phyloP scores from a whole-genome alignment of 305 asterid genomes.

The Caryopteris hybrid region DNA sequence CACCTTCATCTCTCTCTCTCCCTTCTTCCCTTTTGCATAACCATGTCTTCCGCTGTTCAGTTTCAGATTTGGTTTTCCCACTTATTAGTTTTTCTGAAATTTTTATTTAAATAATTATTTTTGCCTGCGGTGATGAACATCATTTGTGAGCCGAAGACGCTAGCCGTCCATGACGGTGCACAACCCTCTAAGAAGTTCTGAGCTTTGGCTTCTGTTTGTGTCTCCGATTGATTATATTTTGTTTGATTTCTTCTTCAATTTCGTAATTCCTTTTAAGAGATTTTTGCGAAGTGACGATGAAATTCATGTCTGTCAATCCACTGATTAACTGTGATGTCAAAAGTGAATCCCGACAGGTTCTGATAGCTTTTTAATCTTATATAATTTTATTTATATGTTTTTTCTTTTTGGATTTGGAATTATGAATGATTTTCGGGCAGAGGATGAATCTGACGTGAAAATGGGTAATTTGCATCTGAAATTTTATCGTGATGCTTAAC shows the following conservation, averaged over 20 bases:
- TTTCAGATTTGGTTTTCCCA: no score
- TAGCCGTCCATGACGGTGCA: slow-evolving; percentile 40
- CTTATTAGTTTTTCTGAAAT: no score
- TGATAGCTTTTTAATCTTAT: slow-evolving; percentile 30
- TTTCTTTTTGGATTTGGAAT: background rate
- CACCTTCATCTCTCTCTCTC: no score
- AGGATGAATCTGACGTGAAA: slow-evolving; percentile 38
- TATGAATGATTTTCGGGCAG: slow-evolving; percentile 22
- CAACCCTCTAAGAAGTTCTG: slow-evolving; percentile 61
- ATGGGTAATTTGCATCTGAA: slow-evolving; percentile 67
- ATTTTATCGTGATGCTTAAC: slow-evolving; percentile 26
- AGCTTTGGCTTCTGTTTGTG: background rate
- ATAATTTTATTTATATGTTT: background rate
- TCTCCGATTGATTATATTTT: no score
- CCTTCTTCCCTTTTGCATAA: no score
- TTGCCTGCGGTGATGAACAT: slow-evolving; percentile 29
- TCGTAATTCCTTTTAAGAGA: no score
- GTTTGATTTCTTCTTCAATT: background rate
- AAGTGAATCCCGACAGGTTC: slow-evolving; percentile 70
- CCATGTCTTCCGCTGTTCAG: no score
- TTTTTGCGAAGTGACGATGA: slow-evolving; percentile 36
- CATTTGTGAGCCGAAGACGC: slow-evolving; percentile 29
- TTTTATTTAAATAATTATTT: no score
- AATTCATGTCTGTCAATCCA: slow-evolving; percentile 54
- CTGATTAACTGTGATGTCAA: slow-evolving; percentile 45